These are phyloP conservation scores for Gastrolobium villosum DNA, from an alignment of 306 rosid genomes.

Conservation along the genomic window DNA sequence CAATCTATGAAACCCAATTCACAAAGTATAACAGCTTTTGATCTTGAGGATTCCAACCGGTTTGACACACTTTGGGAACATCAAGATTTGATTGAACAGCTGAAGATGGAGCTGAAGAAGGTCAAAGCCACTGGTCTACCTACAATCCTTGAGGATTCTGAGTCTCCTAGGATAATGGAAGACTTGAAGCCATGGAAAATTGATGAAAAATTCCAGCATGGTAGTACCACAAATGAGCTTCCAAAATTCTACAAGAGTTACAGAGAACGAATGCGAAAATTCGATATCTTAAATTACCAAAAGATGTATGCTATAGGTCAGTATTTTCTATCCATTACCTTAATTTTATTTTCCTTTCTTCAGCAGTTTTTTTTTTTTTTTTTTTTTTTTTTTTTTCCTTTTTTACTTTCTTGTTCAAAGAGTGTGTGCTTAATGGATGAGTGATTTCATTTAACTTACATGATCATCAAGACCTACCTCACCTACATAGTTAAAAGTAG, in stretches of 20 bases:
- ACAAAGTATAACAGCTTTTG: conserved; percentile 22
- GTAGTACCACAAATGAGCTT: conserved; percentile 67
- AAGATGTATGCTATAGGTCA: conserved; percentile 94
- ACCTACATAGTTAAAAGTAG: conserved; percentile 40
- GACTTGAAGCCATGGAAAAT: conserved; percentile 97
- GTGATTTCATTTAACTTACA: conserved; percentile 33
- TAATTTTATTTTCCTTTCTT: conserved; percentile 11
- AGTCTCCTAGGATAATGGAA: conserved; percentile 79
- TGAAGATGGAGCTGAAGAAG: conserved; percentile 89
- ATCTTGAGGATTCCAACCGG: conserved; percentile 64
- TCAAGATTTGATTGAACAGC: conserved; percentile 88
- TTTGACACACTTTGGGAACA: conserved; percentile 93
- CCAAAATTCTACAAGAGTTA: conserved; percentile 86
- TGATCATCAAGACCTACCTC: conserved; percentile 53
- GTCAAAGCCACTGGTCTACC: conserved; percentile 87
- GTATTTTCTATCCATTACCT: conserved; percentile 43
- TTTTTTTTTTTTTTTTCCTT: background rate
- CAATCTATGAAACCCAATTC: conserved; percentile 40
- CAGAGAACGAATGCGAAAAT: conserved; percentile 92
- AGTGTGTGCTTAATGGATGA: conserved; percentile 28
- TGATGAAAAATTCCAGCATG: conserved; percentile 74
- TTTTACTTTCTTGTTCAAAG: conserved; percentile 6
- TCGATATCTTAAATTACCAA: conserved; percentile 95
- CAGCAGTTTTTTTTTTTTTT: background rate
- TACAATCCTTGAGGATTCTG: conserved; percentile 91